Evolutionary conservation across 371 early-diverging fungal species (phyloP).

Genomic region (Saksenaea oblongispora): DNA sequence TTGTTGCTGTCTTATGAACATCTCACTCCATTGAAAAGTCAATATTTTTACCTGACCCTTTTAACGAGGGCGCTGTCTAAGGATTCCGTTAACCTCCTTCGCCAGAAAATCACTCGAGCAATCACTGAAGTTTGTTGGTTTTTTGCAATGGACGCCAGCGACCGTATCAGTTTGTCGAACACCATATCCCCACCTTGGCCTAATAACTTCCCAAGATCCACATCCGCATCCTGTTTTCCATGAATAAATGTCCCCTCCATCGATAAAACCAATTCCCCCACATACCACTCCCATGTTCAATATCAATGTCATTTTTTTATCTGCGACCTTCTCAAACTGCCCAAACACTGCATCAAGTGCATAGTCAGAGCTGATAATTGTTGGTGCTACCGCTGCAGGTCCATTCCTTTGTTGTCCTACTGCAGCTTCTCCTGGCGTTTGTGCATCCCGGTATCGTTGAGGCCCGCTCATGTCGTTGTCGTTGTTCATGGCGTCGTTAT

Average conservation of each 20-base stretch:
- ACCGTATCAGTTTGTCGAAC: constrained; percentile 81
- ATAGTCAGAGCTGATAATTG: constrained; percentile 47
- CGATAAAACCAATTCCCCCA: neutral
- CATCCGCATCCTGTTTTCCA: constrained; percentile 57
- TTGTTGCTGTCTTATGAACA: constrained; percentile 6
- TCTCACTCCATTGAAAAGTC: constrained; percentile 22
- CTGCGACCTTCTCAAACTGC: constrained; percentile 46
- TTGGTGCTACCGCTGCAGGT: neutral
- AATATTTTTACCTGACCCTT: constrained; percentile 38
- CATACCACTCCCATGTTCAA: constrained; percentile 45
- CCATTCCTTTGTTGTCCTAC: neutral
- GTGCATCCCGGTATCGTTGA: neutral
- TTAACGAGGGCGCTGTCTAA: constrained; percentile 46
- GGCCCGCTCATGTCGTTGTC: neutral
- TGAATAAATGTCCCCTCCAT: neutral
- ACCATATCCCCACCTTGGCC: constrained; percentile 72
- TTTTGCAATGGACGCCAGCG: constrained; percentile 80
- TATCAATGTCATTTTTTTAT: constrained; percentile 44
- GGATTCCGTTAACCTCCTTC: constrained; percentile 75
- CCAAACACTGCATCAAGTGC: constrained; percentile 45
- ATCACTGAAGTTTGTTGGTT: constrained; percentile 88
- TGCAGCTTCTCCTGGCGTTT: neutral
- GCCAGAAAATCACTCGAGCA: constrained; percentile 90
- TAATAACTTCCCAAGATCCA: constrained; percentile 66
- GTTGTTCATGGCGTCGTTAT: neutral